phyloP scores from a whole-genome alignment of 805 yeast species.

The Pichia nakasei region DNA sequence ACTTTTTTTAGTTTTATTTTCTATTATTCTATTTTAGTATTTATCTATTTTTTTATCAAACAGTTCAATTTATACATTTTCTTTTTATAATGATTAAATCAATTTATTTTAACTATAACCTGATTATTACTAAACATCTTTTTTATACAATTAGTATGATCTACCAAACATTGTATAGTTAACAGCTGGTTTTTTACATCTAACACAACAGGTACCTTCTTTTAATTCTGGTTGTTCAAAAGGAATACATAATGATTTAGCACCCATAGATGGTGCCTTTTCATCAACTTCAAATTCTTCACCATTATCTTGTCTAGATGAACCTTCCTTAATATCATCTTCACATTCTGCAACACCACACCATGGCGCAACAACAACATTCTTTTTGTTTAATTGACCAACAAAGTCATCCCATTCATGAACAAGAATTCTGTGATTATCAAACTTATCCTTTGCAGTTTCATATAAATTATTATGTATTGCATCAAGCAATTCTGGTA shows the following conservation, averaged over 20 bases:
- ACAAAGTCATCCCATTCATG: constrained; percentile 88
- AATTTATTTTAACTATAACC: too few relatives aligned
- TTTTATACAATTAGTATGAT: constrained; percentile 50
- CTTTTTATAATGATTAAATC: background rate
- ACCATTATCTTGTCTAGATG: constrained; percentile 70
- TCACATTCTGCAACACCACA: constrained; percentile 94
- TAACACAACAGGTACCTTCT: constrained; percentile 77
- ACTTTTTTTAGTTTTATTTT: too few relatives aligned
- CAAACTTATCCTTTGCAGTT: constrained; percentile 76
- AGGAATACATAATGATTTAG: constrained; percentile 96
- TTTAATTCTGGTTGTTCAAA: constrained; percentile 80
- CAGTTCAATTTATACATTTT: background rate
- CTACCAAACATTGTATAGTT: constrained; percentile 95
- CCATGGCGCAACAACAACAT: constrained; percentile 92
- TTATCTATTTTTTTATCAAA: too few relatives aligned
- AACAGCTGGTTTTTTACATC: constrained; percentile 67
- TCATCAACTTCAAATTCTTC: constrained; percentile 89
- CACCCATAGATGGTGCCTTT: constrained; percentile 98
- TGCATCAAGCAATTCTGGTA: constrained; percentile 72
- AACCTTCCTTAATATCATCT: constrained; percentile 89
- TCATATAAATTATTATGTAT: constrained; percentile 69
- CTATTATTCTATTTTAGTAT: too few relatives aligned
- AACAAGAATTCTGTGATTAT: constrained; percentile 73
- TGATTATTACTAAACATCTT: too few relatives aligned
- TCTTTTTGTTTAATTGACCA: constrained; percentile 83